These are phyloP conservation scores for Torulaspora franciscae DNA, from an alignment of 805 yeast genomes.

Conservation along the genomic window DNA sequence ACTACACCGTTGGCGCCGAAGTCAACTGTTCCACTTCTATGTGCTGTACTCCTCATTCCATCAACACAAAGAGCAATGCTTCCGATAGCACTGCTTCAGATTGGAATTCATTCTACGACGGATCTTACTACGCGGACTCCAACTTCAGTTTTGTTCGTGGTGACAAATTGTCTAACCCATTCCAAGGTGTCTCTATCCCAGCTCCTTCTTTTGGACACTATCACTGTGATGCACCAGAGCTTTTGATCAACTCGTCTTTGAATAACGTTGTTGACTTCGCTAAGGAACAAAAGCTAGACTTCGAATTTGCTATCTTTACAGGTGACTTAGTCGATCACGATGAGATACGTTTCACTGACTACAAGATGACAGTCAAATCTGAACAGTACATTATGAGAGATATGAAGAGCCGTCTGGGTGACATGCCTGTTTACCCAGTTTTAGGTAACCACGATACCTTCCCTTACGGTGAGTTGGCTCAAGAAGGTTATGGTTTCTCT, in stretches of 20 bases:
- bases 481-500: slow-evolving; percentile 42
- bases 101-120: slow-evolving; percentile 30
- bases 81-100: slow-evolving; percentile 14
- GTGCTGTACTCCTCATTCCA: slow-evolving; percentile 57
- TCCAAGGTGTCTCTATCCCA: slow-evolving; percentile 39
- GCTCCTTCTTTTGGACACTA: slow-evolving; percentile 61
- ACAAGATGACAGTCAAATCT: slow-evolving; percentile 47
- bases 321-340: slow-evolving; percentile 74
- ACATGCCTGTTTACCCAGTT: slow-evolving; percentile 55
- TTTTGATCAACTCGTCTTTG: slow-evolving; percentile 55
- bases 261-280: slow-evolving; percentile 39
- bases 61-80: slow-evolving; percentile 37
- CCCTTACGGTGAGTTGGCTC: slow-evolving; percentile 69
- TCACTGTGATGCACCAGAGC: slow-evolving; percentile 61
- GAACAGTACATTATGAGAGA: slow-evolving; percentile 49
- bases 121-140: slow-evolving; percentile 31
- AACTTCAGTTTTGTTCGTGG: slow-evolving; percentile 32
- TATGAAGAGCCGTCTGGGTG: slow-evolving; percentile 46
- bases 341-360: slow-evolving; percentile 44
- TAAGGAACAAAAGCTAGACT: slow-evolving; percentile 35
- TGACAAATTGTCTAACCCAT: slow-evolving; percentile 20
- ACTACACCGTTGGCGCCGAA: slow-evolving; percentile 51
- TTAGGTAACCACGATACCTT: slow-evolving; percentile 70
- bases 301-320: slow-evolving; percentile 62
- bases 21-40: slow-evolving; percentile 51